Conservation (phyloP, 2,329 filamentous ascomycete species). For the Pestalotiopsis fici region DNA sequence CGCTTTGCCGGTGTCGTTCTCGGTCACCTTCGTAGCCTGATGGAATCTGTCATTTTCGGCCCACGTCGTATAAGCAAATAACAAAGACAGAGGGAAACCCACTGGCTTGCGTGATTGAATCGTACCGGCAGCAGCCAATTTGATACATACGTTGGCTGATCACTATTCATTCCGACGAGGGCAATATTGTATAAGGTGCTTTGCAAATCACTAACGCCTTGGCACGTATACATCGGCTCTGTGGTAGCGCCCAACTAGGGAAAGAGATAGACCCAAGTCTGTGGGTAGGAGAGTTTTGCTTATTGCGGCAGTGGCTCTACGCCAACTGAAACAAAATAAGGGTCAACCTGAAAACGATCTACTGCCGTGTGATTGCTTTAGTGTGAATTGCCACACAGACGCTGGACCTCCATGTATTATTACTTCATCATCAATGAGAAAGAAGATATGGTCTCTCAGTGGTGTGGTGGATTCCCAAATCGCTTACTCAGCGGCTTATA, state of each 20-base stretch:
- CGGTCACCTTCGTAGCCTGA: background rate
- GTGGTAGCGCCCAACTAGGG: background rate
- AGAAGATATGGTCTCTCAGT: background rate
- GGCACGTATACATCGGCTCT: background rate
- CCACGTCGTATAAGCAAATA: background rate
- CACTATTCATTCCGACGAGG: background rate
- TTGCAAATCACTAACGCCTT: background rate
- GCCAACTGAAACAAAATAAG: slow-evolving; percentile 1
- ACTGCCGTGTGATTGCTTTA: background rate
- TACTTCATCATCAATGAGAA: background rate
- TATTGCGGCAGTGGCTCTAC: slow-evolving; percentile 4
- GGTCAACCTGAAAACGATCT: background rate
- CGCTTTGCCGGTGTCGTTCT: background rate
- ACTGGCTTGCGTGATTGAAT: background rate
- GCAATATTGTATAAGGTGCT: background rate
- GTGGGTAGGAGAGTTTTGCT: slow-evolving; percentile 2
- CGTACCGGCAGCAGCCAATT: background rate
- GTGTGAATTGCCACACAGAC: background rate
- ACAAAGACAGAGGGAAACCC: background rate
- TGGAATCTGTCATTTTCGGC: background rate
- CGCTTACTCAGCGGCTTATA: background rate
- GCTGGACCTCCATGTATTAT: background rate
- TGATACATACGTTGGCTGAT: background rate
- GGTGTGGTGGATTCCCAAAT: background rate
- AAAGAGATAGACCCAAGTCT: background rate